Evolutionary conservation across 768 basidiomycete genomes (phyloP), one percentile per base, ranked within the genome.

Genomic region (Trametes gibbosa): DNA sequence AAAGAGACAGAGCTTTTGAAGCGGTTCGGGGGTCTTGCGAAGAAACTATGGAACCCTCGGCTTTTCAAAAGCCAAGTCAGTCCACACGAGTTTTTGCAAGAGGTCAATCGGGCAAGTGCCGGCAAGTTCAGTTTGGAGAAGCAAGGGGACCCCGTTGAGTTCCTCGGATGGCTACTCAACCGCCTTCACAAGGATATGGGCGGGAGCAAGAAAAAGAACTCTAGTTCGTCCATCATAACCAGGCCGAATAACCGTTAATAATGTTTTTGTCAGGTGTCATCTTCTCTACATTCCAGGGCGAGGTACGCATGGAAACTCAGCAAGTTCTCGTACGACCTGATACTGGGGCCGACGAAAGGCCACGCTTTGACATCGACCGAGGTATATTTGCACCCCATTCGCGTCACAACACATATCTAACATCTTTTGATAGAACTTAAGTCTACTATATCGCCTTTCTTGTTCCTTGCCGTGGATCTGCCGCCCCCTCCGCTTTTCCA

Each of bases 1-100:
- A 92, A 91, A 70, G 84, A 91, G 62, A 78, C 92, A 7, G 97
- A 99, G 70, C 83, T 98, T 54, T 77, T 98, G 41, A 89, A 85
- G 67, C 86, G 97, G 23, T 92, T 98, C 67, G 87, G 92, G 17
- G 79, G 83, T 13, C 81, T 99, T 19, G 87, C 92, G 2, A 93
- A 93, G 73, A 95, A 98, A 74, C 69, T 98, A 39, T 99, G 97
- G 97, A 98, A 97, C 74, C 93, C 95, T 9, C 80, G 87, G 50
- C 75, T 96, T 56, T 99, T 99, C 84, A 99, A 99, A 74, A 89
- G 90, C 60, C 97, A 99, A 80, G 95, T 98, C 66, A 92, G 89
- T 65, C 97, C 97, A n/a, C 97, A 99, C 71, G 97, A 99, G 71
- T 95, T 98, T 72, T 75, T 99, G 56, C 97, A 99, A 74, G 97